Conservation (phyloP, 2,329 filamentous ascomycete species). For the Aureobasidium leucospermi region DNA sequence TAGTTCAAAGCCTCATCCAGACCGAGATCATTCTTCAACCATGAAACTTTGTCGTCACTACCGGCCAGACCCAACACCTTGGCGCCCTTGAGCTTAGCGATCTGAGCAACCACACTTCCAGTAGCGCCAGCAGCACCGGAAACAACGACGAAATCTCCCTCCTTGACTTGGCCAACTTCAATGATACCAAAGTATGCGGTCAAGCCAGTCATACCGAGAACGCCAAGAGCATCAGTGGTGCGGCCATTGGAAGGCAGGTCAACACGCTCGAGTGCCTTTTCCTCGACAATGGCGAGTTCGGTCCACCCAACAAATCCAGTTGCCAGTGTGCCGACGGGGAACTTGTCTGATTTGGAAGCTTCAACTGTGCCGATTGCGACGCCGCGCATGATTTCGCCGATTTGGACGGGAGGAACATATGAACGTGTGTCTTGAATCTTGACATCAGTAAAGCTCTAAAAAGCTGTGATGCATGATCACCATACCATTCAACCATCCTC, state of each 20-base stretch:
- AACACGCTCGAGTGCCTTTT: conserved; percentile 13
- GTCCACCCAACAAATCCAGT: conserved; percentile 30
- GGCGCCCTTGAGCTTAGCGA: conserved; percentile 64
- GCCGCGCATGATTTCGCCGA: conserved; percentile 35
- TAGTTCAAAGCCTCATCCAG: conserved; percentile 65
- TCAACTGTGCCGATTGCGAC: conserved; percentile 32
- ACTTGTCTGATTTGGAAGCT: conserved; percentile 26
- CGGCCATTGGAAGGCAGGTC: conserved; percentile 17
- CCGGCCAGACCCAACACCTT: conserved; percentile 61
- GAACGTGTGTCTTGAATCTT: conserved; percentile 27
- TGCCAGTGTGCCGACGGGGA: conserved; percentile 31
- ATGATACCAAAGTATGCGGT: conserved; percentile 72
- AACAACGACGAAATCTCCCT: conserved; percentile 68
- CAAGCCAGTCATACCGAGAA: conserved; percentile 56
- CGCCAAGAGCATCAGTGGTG: conserved; percentile 24
- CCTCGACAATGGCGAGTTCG: conserved; percentile 33
- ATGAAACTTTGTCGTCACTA: conserved; percentile 58
- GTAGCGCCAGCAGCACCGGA: conserved; percentile 73
- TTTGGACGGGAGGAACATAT: conserved; percentile 39
- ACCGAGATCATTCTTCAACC: conserved; percentile 52
- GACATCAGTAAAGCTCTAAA: background rate
- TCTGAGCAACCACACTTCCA: conserved; percentile 68
- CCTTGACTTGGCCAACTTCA: conserved; percentile 59
- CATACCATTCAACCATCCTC: conserved; percentile 38
- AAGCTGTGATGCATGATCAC: no score